phyloP scores from a whole-genome alignment of 495 filamentous ascomycete genomes.

The Pseudoneurospora amorphoporcata region DNA sequence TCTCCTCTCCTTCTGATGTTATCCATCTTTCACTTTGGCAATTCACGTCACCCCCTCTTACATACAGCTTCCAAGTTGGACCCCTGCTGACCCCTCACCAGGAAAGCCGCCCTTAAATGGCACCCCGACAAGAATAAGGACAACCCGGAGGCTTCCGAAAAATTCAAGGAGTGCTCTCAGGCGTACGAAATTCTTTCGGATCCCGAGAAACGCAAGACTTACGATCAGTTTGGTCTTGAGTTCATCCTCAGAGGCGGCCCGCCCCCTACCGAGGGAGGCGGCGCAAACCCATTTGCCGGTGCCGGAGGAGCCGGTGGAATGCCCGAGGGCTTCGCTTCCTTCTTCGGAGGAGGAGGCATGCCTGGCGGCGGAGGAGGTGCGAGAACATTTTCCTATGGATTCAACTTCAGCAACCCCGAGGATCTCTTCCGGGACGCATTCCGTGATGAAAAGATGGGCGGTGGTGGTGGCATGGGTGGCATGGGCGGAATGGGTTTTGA shows the following conservation, averaged over 20 bases:
- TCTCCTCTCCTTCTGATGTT: not conserved
- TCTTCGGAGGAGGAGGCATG: slow-evolving; percentile 14
- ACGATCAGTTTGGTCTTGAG: slow-evolving; percentile 91
- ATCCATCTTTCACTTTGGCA: not conserved
- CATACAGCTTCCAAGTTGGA: not conserved
- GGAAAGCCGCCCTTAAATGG: slow-evolving; percentile 81
- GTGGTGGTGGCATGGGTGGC: slow-evolving; percentile 33
- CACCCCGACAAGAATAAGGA: slow-evolving; percentile 98
- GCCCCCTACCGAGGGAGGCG: slow-evolving; percentile 37
- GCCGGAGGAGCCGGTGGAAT: slow-evolving; percentile 28
- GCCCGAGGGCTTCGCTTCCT: slow-evolving; percentile 18
- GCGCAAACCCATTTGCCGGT: slow-evolving; percentile 39
- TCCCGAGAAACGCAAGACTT: slow-evolving; percentile 91
- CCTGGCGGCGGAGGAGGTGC: slow-evolving; percentile 26
- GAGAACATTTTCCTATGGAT: slow-evolving; percentile 55
- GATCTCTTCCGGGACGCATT: slow-evolving; percentile 80
- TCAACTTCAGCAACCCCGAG: slow-evolving; percentile 72
- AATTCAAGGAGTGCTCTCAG: slow-evolving; percentile 92
- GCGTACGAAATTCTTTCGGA: slow-evolving; percentile 97
- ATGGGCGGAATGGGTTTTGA: slow-evolving; percentile 24
- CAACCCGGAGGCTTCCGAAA: slow-evolving; percentile 70
- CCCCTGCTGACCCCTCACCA: slow-evolving; percentile 25
- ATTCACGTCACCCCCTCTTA: slow-evolving; percentile 1
- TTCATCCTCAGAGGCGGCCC: slow-evolving; percentile 80
- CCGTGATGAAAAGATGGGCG: slow-evolving; percentile 40